phyloP scores from a whole-genome alignment of 495 filamentous ascomycete species.

The Immersiella caudata region DNA sequence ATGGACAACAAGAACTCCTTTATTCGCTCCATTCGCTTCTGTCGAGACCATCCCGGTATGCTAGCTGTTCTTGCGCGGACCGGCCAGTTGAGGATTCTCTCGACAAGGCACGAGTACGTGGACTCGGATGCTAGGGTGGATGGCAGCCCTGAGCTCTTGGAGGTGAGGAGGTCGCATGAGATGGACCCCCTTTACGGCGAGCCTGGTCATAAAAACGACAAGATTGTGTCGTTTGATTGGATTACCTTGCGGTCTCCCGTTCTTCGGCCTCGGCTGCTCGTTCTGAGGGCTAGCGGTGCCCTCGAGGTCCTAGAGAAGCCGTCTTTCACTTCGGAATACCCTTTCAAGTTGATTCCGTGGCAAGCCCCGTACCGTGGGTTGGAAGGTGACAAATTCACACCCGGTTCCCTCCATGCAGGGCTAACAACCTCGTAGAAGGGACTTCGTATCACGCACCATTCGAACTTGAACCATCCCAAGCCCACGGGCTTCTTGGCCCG shows the following conservation, averaged over 20 bases:
- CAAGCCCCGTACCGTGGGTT: constrained; percentile 47
- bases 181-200: constrained; percentile 55
- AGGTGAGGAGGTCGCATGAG: constrained; percentile 56
- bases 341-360: constrained; percentile 54
- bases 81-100: constrained; percentile 75
- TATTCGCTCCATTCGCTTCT: constrained; percentile 82
- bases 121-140: constrained; percentile 40
- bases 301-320: constrained; percentile 69
- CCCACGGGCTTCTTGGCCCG: constrained; percentile 47
- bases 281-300: constrained; percentile 67
- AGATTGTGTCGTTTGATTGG: constrained; percentile 87
- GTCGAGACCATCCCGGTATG: constrained; percentile 69
- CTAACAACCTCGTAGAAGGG: constrained; percentile 39
- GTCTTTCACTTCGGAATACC: constrained; percentile 52
- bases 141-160: constrained; percentile 53
- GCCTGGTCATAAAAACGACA: constrained; percentile 53
- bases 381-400: constrained; percentile 40
- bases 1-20: constrained; percentile 53
- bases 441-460: constrained; percentile 49
- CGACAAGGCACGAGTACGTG: constrained; percentile 66
- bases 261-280: constrained; percentile 66
- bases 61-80: constrained; percentile 76
- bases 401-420: background rate
- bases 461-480: constrained; percentile 48
- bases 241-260: constrained; percentile 63